Evolutionary conservation across 2,329 filamentous ascomycete species (phyloP).

Genomic region (Leptographium flavum): DNA sequence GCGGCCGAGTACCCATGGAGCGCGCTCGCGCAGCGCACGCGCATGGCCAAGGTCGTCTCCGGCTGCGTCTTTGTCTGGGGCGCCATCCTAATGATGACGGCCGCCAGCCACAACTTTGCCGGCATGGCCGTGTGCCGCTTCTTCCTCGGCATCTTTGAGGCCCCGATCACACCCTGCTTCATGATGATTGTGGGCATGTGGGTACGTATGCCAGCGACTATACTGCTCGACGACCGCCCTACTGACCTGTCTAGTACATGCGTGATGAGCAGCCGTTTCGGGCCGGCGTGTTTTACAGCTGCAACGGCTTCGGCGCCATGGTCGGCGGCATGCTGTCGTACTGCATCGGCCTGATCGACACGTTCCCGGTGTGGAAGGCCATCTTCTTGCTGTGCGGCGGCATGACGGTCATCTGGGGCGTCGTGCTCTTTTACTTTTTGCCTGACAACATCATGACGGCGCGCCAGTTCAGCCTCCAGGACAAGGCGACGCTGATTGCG

Average conservation of each 20-base stretch:
- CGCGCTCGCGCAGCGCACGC: conserved; percentile 30
- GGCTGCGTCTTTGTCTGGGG: conserved; percentile 26
- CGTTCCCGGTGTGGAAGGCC: conserved; percentile 38
- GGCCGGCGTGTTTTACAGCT: conserved; percentile 38
- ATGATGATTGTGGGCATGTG: conserved; percentile 45
- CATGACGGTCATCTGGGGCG: conserved; percentile 39
- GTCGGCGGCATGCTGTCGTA: conserved; percentile 46
- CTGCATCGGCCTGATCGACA: conserved; percentile 42
- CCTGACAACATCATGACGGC: conserved; percentile 46
- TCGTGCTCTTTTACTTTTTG: conserved; percentile 40
- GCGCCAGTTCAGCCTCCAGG: conserved; percentile 39
- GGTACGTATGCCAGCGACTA: background rate
- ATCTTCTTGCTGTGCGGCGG: conserved; percentile 45
- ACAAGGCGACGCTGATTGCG: conserved; percentile 37
- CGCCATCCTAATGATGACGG: conserved; percentile 29
- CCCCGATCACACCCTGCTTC: conserved; percentile 41
- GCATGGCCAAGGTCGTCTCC: conserved; percentile 32
- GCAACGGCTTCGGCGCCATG: conserved; percentile 45
- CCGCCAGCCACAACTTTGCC: conserved; percentile 37
- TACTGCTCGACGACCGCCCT: too few relatives aligned
- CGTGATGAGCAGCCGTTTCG: conserved; percentile 33
- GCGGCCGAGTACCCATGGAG: conserved; percentile 29
- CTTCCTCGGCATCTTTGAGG: conserved; percentile 41
- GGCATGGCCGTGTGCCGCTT: conserved; percentile 41
- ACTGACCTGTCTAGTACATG: conserved; percentile 9